phyloP scores from a whole-genome alignment of 2,329 filamentous ascomycete species.

The Xylaria polymorpha region DNA sequence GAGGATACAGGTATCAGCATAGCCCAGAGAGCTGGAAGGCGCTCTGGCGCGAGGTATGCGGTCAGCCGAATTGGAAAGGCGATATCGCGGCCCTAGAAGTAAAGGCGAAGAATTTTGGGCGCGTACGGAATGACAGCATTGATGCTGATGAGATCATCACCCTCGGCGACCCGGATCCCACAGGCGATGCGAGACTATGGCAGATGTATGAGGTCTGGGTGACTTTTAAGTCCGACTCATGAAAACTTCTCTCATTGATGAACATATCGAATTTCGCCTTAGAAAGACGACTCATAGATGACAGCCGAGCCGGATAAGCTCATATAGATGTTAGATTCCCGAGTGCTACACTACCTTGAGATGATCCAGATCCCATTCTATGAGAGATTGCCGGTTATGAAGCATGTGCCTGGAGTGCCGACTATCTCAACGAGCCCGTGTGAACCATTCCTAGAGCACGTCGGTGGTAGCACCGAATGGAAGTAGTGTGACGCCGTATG shows the following conservation, averaged over 20 bases:
- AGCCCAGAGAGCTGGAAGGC: slow-evolving; percentile 42
- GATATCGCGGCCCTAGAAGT: slow-evolving; percentile 41
- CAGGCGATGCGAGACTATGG: slow-evolving; percentile 31
- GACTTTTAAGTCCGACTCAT: slow-evolving; percentile 38
- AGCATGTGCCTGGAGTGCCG: neutral
- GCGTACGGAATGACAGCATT: slow-evolving; percentile 29
- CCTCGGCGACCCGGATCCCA: slow-evolving; percentile 24
- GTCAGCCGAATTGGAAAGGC: slow-evolving; percentile 39
- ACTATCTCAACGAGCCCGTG: neutral
- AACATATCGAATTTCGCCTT: neutral
- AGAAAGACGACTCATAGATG: neutral
- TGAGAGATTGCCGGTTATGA: neutral
- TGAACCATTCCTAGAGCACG: neutral
- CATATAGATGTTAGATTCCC: neutral
- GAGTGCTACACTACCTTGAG: neutral
- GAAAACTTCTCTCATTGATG: too few relatives aligned
- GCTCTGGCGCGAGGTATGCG: slow-evolving; percentile 44
- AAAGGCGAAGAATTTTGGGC: slow-evolving; percentile 40
- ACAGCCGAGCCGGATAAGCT: neutral
- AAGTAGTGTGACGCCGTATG: too few relatives aligned
- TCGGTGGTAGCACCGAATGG: too few relatives aligned
- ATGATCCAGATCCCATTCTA: neutral
- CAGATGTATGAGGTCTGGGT: slow-evolving; percentile 47
- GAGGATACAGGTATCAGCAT: slow-evolving; percentile 41
- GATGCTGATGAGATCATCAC: slow-evolving; percentile 27